Base-by-base conservation (phyloP, 2,329 filamentous ascomycete species). In the Colletotrichum truncatum region DNA sequence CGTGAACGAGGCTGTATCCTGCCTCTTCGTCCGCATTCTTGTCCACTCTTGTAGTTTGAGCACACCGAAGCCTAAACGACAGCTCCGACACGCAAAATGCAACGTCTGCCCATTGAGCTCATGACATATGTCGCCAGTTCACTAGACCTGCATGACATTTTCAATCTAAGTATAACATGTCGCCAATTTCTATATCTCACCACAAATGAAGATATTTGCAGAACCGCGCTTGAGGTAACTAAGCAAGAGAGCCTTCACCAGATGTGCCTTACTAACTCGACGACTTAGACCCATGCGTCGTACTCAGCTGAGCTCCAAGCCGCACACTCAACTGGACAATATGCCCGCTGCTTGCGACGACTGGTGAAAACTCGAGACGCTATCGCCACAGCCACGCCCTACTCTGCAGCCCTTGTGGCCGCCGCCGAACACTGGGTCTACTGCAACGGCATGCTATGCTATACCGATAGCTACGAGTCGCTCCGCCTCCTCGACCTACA, bases 401-500 rank as follows among this genome's bases (percentile, higher is more conserved):
- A 87, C 72, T 82, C 86, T 0, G 84, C 85, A 14, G 84, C 84
- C 3, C 78, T 89, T 0, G 72, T 93, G 30, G 90, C 85, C 4
- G 79, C 87, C 55, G 89, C 85, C 4, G 84, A 87, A 21, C 80
- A 82, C 4, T 93, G 90, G 74, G 74, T 89, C 2, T 93, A 91
- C 73, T 79, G 81, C 16, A 82, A 87, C 62, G 90, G 91, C 6
- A 81, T 87, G 10, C 77, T 94, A 14, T 92, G 90, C 70, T 91
- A 93, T 72, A 83, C 86, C 10, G 73, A 82, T 39, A 80, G 83
- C 43, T 64, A 71, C 36, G 54, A 73, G 66, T 71, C 73, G 51
- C 80, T 94, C 25, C 85, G 86, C 3, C 74, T 93, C 25, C 79
- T 91, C 49, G 81, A 91, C 65, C 76, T 92, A 16, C 85, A 87